These are phyloP conservation scores for Mycena citricolor DNA, from an alignment of 1,284 basidiomycete genomes.

Conservation along the genomic window DNA sequence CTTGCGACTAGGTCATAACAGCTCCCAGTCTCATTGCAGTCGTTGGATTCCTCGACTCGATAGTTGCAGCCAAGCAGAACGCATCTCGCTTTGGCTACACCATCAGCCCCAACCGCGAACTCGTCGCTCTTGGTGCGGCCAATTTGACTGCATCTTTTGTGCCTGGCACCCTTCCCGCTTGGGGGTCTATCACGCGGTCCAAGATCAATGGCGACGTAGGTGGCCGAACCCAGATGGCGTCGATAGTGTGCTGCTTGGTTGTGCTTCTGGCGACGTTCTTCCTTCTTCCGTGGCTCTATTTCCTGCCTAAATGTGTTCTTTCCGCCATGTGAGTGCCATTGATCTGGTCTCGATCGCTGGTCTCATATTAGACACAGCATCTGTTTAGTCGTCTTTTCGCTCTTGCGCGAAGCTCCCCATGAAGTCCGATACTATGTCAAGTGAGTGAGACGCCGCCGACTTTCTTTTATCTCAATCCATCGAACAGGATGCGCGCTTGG, in stretches of 20 bases:
- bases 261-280: slow-evolving; percentile 86
- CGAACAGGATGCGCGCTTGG: slow-evolving; percentile 79
- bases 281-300: slow-evolving; percentile 77
- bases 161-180: slow-evolving; percentile 85
- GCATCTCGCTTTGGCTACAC: slow-evolving; percentile 80
- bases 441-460: slow-evolving; percentile 42
- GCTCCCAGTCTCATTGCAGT: slow-evolving; percentile 64
- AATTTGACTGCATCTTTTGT: slow-evolving; percentile 81
- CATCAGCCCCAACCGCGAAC: slow-evolving; percentile 89
- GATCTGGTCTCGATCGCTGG: slow-evolving; percentile 5
- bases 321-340: slow-evolving; percentile 63
- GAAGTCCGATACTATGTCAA: slow-evolving; percentile 81
- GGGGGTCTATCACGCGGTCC: slow-evolving; percentile 87
- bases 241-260: slow-evolving; percentile 72
- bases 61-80: slow-evolving; percentile 87
- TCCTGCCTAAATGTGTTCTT: slow-evolving; percentile 79
- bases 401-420: slow-evolving; percentile 85
- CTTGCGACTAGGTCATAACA: not conserved
- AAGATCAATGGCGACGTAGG: slow-evolving; percentile 87
- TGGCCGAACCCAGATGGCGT: slow-evolving; percentile 85
- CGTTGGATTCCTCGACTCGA: slow-evolving; percentile 79
- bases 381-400: slow-evolving; percentile 78
- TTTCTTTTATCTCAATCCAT: slow-evolving; percentile 7
- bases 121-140: slow-evolving; percentile 82
- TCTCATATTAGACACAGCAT: slow-evolving; percentile 47